Evolutionary conservation across 805 yeast genomes (phyloP).

Genomic region (Huiozyma naganishii): DNA sequence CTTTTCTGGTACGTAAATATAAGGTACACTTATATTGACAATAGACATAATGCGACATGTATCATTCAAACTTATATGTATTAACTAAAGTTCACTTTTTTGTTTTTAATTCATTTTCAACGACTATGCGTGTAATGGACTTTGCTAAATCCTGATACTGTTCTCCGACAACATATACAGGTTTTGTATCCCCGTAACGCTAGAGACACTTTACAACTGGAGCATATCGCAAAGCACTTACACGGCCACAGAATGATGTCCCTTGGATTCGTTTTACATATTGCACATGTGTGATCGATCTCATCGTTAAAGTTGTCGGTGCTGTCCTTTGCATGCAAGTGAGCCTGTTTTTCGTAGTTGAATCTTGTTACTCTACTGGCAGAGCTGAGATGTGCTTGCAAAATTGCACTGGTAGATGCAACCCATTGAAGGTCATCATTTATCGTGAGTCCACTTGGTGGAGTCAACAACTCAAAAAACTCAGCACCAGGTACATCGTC

Average conservation of each 20-base stretch:
- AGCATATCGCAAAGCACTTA: slow-evolving; percentile 79
- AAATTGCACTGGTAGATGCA: not conserved
- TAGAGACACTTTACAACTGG: slow-evolving; percentile 64
- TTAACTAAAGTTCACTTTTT: too few species aligned
- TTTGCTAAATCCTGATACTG: slow-evolving; percentile 45
- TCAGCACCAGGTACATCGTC: not conserved
- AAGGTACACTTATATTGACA: not conserved
- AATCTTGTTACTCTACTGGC: slow-evolving; percentile 1
- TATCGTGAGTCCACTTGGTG: not conserved
- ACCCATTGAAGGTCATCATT: not conserved
- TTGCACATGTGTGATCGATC: slow-evolving; percentile 50
- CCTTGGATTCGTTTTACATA: slow-evolving; percentile 66
- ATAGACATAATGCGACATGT: not conserved
- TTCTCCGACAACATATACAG: slow-evolving; percentile 77
- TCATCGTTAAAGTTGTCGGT: not conserved
- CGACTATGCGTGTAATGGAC: slow-evolving; percentile 6
- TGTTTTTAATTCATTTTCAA: too few species aligned
- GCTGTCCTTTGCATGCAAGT: not conserved
- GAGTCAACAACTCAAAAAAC: not conserved
- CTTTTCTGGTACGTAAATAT: not conserved
- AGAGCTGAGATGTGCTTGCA: not conserved
- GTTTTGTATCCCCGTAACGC: slow-evolving; percentile 63
- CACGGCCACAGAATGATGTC: slow-evolving; percentile 88
- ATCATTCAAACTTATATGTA: too few species aligned
- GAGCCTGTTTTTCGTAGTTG: not conserved